Conservation (phyloP, 306 rosid genomes). For the Quercus suber region DNA sequence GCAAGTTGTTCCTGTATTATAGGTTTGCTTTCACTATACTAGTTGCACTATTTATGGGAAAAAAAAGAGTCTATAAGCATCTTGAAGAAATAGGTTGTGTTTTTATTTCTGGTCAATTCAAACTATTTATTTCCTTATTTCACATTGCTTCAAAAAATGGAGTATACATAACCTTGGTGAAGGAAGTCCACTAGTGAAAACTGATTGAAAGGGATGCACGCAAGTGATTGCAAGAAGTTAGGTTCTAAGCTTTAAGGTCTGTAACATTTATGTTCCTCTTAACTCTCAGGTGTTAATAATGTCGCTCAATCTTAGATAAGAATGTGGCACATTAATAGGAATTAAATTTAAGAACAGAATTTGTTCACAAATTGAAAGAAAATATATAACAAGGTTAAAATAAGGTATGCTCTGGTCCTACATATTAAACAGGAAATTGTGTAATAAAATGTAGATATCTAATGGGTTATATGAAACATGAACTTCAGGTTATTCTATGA, state of each 20-base stretch:
- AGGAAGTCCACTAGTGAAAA: conserved; percentile 78
- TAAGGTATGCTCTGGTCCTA: not conserved
- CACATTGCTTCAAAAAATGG: conserved; percentile 27
- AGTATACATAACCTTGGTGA: conserved; percentile 72
- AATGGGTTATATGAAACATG: not conserved
- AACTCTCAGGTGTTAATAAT: not conserved
- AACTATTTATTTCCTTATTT: too few relatives aligned
- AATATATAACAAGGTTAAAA: not conserved
- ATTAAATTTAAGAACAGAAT: not conserved
- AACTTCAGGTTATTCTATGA: not conserved
- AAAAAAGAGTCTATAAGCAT: not conserved
- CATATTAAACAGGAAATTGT: not conserved
- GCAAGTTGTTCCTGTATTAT: not conserved
- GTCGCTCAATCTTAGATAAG: not conserved
- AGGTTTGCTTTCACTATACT: not conserved
- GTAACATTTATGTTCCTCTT: conserved; percentile 11
- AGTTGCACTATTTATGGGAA: not conserved
- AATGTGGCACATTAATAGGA: not conserved
- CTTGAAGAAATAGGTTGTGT: not conserved
- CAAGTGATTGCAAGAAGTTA: conserved; percentile 91
- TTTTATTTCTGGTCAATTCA: too few relatives aligned
- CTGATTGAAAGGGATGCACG: conserved; percentile 84
- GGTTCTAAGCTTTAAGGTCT: conserved; percentile 90
- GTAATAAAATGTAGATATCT: not conserved
- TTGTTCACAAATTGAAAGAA: conserved; percentile 5